Percentiles rank a stretch among this genome's conserved stretches.
Evolutionary conservation across 1,284 basidiomycete species (phyloP).

Genomic region (Moesziomyces sp.): DNA sequence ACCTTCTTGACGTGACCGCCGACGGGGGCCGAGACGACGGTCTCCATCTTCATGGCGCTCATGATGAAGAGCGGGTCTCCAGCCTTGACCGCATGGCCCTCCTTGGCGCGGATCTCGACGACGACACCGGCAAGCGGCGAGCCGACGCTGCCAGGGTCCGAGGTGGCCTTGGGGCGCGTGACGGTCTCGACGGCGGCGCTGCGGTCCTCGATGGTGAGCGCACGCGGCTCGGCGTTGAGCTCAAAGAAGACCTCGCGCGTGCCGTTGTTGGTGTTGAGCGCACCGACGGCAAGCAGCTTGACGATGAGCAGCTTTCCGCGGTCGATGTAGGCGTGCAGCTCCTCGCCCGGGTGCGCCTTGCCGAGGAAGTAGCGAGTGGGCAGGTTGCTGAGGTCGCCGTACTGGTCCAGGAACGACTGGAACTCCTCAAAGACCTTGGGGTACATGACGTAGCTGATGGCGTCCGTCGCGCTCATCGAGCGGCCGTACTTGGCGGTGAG

Average conservation of each 20-base stretch:
- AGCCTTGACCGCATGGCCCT: conserved; percentile 95
- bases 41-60: conserved; percentile 77
- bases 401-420: conserved; percentile 91
- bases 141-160: conserved; percentile 93
- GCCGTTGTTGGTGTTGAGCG: conserved; percentile 88
- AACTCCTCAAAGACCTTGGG: conserved; percentile 98
- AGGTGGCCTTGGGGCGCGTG: conserved; percentile 90
- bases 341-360: conserved; percentile 89
- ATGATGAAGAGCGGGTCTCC: conserved; percentile 84
- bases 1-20: conserved; percentile 94
- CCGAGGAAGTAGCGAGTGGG: conserved; percentile 98
- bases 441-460: conserved; percentile 95
- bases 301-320: conserved; percentile 94
- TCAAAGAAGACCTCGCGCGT: conserved; percentile 98
- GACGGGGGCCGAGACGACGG: conserved; percentile 91
- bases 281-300: conserved; percentile 92
- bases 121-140: conserved; percentile 87
- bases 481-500: conserved; percentile 93
- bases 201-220: conserved; percentile 83
- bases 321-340: conserved; percentile 96
- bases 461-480: conserved; percentile 83
- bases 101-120: conserved; percentile 95
- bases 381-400: conserved; percentile 82
- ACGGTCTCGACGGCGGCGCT: conserved; percentile 92
- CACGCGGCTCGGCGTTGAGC: conserved; percentile 68